phyloP scores from a whole-genome alignment of 148 eudicot species.

The Talinum fruticosum region DNA sequence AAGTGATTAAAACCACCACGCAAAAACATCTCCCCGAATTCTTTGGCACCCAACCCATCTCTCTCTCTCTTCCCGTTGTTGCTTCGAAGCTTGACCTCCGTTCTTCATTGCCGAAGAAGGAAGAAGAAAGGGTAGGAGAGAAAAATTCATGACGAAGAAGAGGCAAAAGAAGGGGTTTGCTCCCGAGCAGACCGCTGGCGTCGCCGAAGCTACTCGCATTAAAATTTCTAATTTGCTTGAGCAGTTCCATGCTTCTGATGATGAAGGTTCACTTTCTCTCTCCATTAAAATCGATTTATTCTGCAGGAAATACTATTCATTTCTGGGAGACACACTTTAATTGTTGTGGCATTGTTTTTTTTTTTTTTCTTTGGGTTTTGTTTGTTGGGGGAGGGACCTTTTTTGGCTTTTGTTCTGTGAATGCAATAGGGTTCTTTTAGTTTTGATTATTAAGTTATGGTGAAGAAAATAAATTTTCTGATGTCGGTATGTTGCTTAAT shows the following conservation, averaged over 20 bases:
- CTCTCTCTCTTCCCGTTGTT: not conserved
- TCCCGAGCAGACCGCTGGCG: not conserved
- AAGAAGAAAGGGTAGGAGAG: not conserved
- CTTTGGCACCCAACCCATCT: not conserved
- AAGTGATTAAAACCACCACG: not conserved
- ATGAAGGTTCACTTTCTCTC: conserved; percentile 29
- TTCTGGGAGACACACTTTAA: not conserved
- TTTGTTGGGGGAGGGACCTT: not conserved
- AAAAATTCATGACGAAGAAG: conserved; percentile 13
- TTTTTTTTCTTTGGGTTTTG: not conserved
- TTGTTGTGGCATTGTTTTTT: not conserved
- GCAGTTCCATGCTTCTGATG: conserved; percentile 35
- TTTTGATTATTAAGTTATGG: not conserved
- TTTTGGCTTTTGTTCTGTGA: not conserved
- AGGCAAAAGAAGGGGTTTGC: conserved; percentile 3
- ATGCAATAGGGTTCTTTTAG: not conserved
- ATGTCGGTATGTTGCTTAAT: not conserved
- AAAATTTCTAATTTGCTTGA: conserved; percentile 29
- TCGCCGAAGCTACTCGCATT: conserved; percentile 36
- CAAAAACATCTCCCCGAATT: not conserved
- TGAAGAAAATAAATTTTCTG: not conserved
- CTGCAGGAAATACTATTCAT: not conserved
- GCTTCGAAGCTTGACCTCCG: not conserved
- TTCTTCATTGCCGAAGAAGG: not conserved
- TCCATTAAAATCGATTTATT: not conserved